A percentile compares a stretch with the other conserved stretches of the same genome.
phyloP scores from a whole-genome alignment of 164 flowering plant genomes.

The Magnolia sinica region DNA sequence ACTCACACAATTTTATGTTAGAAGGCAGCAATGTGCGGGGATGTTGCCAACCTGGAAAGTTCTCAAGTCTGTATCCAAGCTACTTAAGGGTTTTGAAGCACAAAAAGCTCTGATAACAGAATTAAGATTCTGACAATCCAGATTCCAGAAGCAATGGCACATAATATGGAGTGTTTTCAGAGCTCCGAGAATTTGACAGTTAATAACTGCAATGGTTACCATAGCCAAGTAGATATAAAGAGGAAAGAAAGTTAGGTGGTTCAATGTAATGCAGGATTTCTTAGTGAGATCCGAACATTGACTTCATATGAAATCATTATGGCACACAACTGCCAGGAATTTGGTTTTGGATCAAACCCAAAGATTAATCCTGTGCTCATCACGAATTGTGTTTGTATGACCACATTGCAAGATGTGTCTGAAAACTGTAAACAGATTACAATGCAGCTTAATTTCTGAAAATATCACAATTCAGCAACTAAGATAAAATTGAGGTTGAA shows the following conservation, averaged over 20 bases:
- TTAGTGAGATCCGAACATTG: background rate
- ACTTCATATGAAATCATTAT: background rate
- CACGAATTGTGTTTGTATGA: background rate
- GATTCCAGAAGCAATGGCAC: background rate
- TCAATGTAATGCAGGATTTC: background rate
- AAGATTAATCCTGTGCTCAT: background rate
- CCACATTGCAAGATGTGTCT: background rate
- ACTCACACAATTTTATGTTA: no score
- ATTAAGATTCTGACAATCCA: background rate
- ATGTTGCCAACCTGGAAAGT: no score
- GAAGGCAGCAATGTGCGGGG: no score
- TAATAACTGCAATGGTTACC: no score
- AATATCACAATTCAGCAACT: background rate
- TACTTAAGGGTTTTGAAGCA: no score
- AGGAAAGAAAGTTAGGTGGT: no score
- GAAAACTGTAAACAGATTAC: background rate
- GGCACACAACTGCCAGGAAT: background rate
- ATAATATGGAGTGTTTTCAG: no score
- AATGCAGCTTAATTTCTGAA: background rate
- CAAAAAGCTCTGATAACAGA: background rate
- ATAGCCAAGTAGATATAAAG: background rate
- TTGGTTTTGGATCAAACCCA: background rate
- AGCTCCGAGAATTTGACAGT: no score
- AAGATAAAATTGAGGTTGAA: background rate
- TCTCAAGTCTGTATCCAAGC: no score